Conservation (phyloP, 306 rosid genomes). For the Castanea sativa region DNA sequence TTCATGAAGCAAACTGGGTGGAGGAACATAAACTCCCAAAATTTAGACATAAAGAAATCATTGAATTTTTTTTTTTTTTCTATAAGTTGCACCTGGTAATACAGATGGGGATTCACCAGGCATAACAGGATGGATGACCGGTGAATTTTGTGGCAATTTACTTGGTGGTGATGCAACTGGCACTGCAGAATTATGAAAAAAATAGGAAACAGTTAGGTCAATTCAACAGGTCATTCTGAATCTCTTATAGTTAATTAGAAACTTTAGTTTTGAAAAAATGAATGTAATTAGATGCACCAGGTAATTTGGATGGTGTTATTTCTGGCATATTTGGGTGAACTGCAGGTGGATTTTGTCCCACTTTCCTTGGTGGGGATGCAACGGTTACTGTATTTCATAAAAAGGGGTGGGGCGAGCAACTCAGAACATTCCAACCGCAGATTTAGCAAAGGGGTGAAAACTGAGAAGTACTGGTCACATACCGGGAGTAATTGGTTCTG, state of each 20-base stretch:
- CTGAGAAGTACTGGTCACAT: constrained; percentile 23
- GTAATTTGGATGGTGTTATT: constrained; percentile 28
- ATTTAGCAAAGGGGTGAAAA: constrained; percentile 16
- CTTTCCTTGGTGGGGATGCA: constrained; percentile 35
- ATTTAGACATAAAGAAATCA: not conserved
- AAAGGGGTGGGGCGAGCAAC: constrained; percentile 1
- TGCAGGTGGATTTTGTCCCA: constrained; percentile 23
- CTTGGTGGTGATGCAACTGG: constrained; percentile 41
- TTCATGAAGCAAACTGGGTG: not conserved
- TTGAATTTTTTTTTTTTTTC: not conserved
- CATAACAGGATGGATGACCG: constrained; percentile 36
- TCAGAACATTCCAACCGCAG: constrained; percentile 7
- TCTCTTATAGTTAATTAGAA: not conserved
- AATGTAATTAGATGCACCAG: constrained; percentile 26
- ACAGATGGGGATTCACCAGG: constrained; percentile 46
- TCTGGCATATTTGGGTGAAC: constrained; percentile 19
- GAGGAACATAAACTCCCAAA: not conserved
- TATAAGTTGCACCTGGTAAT: constrained; percentile 45
- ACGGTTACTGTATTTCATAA: constrained; percentile 30
- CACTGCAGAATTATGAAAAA: constrained; percentile 33
- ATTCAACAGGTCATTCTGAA: not conserved
- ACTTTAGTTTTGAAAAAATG: not conserved
- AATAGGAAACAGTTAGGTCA: constrained; percentile 18
- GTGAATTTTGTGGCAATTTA: constrained; percentile 45
- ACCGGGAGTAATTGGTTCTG: constrained; percentile 59